phyloP scores from a whole-genome alignment of 257 asterid genomes.

The Petrea volubilis region DNA sequence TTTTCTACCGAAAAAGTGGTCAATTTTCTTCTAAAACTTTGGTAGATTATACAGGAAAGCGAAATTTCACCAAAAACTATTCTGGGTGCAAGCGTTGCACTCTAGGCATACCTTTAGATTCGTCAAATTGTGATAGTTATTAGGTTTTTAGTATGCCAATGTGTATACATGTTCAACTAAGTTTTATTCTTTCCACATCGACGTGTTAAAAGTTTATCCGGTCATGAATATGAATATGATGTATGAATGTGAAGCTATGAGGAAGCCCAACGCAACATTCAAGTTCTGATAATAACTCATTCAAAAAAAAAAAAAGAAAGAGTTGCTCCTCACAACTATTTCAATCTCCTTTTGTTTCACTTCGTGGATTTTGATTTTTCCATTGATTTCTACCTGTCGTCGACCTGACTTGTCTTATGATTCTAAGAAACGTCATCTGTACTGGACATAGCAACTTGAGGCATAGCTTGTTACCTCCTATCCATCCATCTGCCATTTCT shows the following conservation, averaged over 20 bases:
- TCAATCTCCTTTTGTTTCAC: not conserved
- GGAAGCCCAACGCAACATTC: not conserved
- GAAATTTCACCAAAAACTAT: not conserved
- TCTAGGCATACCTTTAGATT: not conserved
- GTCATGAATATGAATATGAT: not conserved
- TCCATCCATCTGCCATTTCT: conserved; percentile 3
- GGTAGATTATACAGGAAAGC: not conserved
- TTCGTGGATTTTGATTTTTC: not conserved
- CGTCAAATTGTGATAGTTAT: not conserved
- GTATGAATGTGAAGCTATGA: conserved; percentile 6
- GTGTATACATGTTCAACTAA: not conserved
- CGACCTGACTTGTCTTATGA: conserved; percentile 11
- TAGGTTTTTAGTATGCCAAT: not conserved
- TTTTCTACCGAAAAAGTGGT: not conserved
- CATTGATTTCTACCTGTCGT: not conserved
- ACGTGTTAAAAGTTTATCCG: not conserved
- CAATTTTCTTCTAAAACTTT: not conserved
- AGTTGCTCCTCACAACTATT: not conserved
- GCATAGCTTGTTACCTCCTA: not conserved
- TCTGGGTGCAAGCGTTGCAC: not conserved
- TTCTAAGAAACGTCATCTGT: not conserved
- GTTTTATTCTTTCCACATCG: not conserved
- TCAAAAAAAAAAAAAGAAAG: not conserved
- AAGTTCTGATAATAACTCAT: not conserved
- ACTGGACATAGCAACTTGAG: not conserved